Percentiles rank a stretch among this genome's conserved stretches.
These are phyloP conservation scores for Raphanus hybrid DNA, from an alignment of 441 rosid genomes.

Conservation along the genomic window DNA sequence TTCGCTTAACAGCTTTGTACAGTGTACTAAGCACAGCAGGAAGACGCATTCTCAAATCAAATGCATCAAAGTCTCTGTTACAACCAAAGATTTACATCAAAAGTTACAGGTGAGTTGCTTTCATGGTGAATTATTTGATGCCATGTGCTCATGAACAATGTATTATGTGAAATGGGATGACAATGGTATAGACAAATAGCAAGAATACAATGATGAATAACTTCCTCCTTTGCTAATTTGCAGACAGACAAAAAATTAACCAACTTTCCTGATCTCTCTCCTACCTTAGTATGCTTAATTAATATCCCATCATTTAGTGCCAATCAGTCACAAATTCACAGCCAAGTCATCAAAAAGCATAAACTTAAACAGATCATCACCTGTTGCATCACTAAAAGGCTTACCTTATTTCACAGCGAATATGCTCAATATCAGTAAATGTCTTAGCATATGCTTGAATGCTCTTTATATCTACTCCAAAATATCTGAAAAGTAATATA, in stretches of 20 bases:
- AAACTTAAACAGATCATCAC: neutral
- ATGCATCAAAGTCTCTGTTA: constrained; percentile 93
- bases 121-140: neutral
- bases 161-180: neutral
- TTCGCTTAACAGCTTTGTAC: constrained; percentile 66
- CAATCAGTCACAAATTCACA: neutral
- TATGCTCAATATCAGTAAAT: constrained; percentile 66
- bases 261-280: too few relatives aligned
- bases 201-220: neutral
- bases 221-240: neutral
- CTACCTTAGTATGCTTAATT: too few relatives aligned
- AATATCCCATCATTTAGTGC: too few relatives aligned
- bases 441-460: constrained; percentile 73
- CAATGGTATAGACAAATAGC: neutral
- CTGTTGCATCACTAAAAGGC: neutral
- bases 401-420: constrained; percentile 90
- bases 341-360: neutral
- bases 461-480: constrained; percentile 85
- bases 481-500: constrained; percentile 60
- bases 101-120: neutral
- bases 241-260: too few relatives aligned
- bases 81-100: constrained; percentile 16
- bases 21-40: constrained; percentile 84
- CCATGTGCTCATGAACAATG: neutral
- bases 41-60: constrained; percentile 90